Conservation (phyloP, 495 filamentous ascomycete genomes). For the Trichoderma erinaceum region DNA sequence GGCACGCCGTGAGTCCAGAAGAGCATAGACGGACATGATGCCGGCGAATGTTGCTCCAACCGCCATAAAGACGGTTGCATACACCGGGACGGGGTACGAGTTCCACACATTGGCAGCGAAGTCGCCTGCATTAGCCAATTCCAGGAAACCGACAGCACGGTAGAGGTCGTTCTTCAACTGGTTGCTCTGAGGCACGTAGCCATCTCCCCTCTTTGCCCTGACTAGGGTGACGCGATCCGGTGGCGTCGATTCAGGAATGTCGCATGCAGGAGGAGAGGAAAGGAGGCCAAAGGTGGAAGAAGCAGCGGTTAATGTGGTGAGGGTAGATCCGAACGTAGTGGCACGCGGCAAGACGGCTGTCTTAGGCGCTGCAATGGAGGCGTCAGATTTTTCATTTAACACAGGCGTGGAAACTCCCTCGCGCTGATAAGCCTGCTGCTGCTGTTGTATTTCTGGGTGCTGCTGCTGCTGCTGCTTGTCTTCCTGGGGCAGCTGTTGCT, state of each 20-base stretch:
- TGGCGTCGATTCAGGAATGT: not conserved
- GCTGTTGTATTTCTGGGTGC: not conserved
- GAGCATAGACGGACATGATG: constrained; percentile 35
- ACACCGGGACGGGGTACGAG: constrained; percentile 38
- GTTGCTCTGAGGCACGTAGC: not conserved
- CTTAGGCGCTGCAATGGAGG: not conserved
- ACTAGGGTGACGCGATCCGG: constrained; percentile 8
- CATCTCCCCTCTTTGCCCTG: not conserved
- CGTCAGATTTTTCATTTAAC: not conserved
- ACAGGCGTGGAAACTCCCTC: not conserved
- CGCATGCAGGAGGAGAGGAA: not conserved
- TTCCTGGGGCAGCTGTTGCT: not conserved
- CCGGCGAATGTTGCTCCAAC: constrained; percentile 41
- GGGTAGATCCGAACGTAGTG: not conserved
- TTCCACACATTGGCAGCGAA: constrained; percentile 52
- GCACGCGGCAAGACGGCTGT: constrained; percentile 1
- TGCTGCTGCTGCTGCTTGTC: not conserved
- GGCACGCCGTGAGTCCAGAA: constrained; percentile 36
- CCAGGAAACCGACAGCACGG: constrained; percentile 40
- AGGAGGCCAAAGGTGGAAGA: constrained; percentile 1
- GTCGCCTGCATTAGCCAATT: constrained; percentile 45
- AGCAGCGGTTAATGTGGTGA: not conserved
- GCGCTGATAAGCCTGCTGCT: not conserved
- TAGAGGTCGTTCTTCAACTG: constrained; percentile 40
- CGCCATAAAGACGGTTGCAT: constrained; percentile 43